phyloP scores from a whole-genome alignment of 1,139 yeast species.

The Yamadazyma dushanensis region DNA sequence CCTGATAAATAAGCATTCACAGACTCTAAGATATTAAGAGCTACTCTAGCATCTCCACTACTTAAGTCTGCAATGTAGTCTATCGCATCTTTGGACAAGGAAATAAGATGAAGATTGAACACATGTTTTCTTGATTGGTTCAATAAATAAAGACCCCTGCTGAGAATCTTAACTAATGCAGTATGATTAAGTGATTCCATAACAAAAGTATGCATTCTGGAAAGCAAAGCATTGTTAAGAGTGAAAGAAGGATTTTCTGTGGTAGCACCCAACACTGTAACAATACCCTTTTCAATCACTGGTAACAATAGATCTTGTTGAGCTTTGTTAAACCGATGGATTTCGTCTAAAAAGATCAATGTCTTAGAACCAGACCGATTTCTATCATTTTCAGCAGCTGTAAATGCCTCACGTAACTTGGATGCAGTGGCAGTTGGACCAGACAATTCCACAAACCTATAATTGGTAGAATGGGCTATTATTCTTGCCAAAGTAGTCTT shows the following conservation, averaged over 20 bases:
- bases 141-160: conserved; percentile 60
- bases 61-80: conserved; percentile 75
- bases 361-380: conserved; percentile 69
- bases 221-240: conserved; percentile 79
- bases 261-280: conserved; percentile 86
- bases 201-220: conserved; percentile 85
- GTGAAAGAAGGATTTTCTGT: conserved; percentile 97
- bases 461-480: conserved; percentile 53
- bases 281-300: conserved; percentile 65
- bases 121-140: conserved; percentile 55
- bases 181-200: conserved; percentile 60
- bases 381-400: conserved; percentile 68
- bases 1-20: conserved; percentile 45
- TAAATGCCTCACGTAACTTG: conserved; percentile 71
- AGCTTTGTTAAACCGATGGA: conserved; percentile 84
- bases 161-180: conserved; percentile 60
- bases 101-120: conserved; percentile 43
- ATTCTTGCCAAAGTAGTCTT: conserved; percentile 77
- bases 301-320: conserved; percentile 87
- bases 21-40: conserved; percentile 69
- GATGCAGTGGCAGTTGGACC: conserved; percentile 78
- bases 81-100: conserved; percentile 56
- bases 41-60: conserved; percentile 87
- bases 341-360: conserved; percentile 85
- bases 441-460: conserved; percentile 74